Evolutionary conservation across 805 yeast species (phyloP).

Genomic region (Spathaspora passalidarum): DNA sequence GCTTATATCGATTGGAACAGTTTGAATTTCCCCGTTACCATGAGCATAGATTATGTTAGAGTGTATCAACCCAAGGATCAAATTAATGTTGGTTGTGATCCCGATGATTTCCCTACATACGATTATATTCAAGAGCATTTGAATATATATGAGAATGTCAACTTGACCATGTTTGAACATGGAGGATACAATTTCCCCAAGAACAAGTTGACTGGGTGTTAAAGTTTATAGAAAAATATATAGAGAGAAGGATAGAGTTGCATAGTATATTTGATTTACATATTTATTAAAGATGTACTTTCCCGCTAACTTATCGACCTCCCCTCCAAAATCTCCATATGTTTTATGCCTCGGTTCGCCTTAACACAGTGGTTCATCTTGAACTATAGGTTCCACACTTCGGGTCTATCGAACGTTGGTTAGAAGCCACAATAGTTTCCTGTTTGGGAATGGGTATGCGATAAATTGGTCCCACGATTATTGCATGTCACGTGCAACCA

Average conservation of each 20-base stretch:
- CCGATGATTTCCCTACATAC: conserved; percentile 76
- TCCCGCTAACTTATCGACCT: too few relatives aligned
- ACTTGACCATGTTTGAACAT: conserved; percentile 67
- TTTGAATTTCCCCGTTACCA: conserved; percentile 70
- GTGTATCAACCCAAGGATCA: conserved; percentile 80
- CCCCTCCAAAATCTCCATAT: too few relatives aligned
- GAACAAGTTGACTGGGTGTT: conserved; percentile 29
- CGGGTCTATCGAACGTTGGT: too few relatives aligned
- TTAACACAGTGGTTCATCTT: too few relatives aligned
- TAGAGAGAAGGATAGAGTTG: background rate
- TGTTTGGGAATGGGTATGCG: background rate
- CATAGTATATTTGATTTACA: too few relatives aligned
- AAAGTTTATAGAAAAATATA: background rate
- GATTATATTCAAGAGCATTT: conserved; percentile 75
- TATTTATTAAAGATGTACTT: too few relatives aligned
- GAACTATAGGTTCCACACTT: too few relatives aligned
- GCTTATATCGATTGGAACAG: conserved; percentile 89
- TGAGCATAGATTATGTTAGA: conserved; percentile 83
- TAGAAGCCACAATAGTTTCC: background rate
- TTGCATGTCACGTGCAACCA: background rate
- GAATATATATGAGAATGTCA: conserved; percentile 65
- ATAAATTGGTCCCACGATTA: background rate
- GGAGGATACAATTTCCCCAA: conserved; percentile 62
- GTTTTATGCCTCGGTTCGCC: too few relatives aligned
- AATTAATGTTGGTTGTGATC: conserved; percentile 76